Conservation (phyloP, 306 rosid species). For the Trifolium fragiferum region DNA sequence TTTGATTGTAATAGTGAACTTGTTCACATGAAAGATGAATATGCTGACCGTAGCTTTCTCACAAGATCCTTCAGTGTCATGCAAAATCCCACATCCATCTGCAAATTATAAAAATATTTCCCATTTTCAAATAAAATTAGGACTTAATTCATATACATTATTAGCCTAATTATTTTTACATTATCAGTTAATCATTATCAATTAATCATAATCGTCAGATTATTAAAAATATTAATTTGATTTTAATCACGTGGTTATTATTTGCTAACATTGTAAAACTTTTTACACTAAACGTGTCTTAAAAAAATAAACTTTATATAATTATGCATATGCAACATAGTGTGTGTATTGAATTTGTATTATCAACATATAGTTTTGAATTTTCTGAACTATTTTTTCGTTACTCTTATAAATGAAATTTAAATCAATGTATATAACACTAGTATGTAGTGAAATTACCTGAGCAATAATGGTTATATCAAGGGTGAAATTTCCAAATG, state of each 20-base stretch:
- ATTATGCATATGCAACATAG: not conserved
- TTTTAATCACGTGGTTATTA: no score
- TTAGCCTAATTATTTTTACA: not conserved
- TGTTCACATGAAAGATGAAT: slow-evolving; percentile 57
- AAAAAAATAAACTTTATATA: no score
- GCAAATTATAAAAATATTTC: slow-evolving; percentile 41
- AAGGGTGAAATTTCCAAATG: slow-evolving; percentile 79
- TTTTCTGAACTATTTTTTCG: no score
- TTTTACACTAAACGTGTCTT: no score
- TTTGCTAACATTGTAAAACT: not conserved
- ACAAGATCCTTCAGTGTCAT: slow-evolving; percentile 76
- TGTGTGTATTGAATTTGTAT: not conserved
- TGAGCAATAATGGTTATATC: slow-evolving; percentile 86
- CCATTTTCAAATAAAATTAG: not conserved
- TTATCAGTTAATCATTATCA: no score
- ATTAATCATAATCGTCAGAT: no score
- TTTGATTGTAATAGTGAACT: not conserved
- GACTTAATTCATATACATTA: not conserved
- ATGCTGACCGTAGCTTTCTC: slow-evolving; percentile 64
- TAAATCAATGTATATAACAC: no score
- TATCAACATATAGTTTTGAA: not conserved
- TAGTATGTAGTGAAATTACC: slow-evolving; percentile 48
- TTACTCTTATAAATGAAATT: no score
- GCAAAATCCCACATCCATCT: slow-evolving; percentile 80
- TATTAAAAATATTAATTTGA: no score